phyloP scores from a whole-genome alignment of 1,284 basidiomycete species.

The Neolentinus lepideus region DNA sequence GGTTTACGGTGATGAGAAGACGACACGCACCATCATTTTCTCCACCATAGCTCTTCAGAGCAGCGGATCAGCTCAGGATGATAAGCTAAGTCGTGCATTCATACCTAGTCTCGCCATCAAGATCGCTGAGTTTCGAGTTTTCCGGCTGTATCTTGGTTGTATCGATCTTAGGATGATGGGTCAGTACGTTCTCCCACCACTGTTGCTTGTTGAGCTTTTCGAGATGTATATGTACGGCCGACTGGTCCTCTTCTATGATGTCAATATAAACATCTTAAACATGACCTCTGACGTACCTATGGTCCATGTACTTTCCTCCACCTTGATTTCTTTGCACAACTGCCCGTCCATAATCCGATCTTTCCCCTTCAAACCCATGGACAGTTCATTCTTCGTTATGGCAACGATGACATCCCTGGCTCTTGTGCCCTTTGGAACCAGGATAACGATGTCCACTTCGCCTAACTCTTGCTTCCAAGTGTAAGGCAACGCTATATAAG shows the following conservation, averaged over 20 bases:
- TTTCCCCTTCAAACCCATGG: slow-evolving; percentile 80
- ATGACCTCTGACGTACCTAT: slow-evolving; percentile 54
- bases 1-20: slow-evolving; percentile 6
- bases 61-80: slow-evolving; percentile 8
- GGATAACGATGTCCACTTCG: slow-evolving; percentile 79
- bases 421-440: slow-evolving; percentile 84
- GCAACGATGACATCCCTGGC: slow-evolving; percentile 71
- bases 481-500: slow-evolving; percentile 75
- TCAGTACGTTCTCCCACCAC: slow-evolving; percentile 98
- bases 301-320: slow-evolving; percentile 98
- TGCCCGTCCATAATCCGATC: slow-evolving; percentile 87
- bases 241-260: slow-evolving; percentile 66
- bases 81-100: too few species aligned
- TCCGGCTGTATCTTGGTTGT: slow-evolving; percentile 94
- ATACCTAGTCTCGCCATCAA: slow-evolving; percentile 89
- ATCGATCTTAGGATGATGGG: slow-evolving; percentile 94
- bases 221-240: slow-evolving; percentile 69
- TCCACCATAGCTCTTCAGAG: slow-evolving; percentile 89
- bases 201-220: slow-evolving; percentile 85
- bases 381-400: slow-evolving; percentile 79
- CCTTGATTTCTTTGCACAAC: slow-evolving; percentile 87
- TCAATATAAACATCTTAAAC: slow-evolving; percentile 3
- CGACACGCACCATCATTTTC: slow-evolving; percentile 94
- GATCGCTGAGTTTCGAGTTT: slow-evolving; percentile 93
- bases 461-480: slow-evolving; percentile 87